Percentiles rank a stretch among this genome's conserved stretches.
Conservation (phyloP, 768 basidiomycete species). For the Amanita polypyramis region DNA sequence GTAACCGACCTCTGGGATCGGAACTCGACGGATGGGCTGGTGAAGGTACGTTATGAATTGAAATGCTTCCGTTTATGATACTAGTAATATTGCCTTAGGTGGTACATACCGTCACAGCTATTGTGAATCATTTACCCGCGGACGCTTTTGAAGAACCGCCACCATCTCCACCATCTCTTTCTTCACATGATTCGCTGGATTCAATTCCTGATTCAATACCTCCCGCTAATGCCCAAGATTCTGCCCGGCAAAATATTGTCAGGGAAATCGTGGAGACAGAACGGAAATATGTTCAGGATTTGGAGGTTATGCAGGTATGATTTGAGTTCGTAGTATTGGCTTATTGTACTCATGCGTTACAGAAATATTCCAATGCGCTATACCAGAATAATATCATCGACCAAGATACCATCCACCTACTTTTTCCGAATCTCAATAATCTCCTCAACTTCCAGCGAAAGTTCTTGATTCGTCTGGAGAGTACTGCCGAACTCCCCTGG, state of each 20-base stretch:
- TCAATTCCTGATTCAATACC: constrained; percentile 38
- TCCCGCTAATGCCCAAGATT: constrained; percentile 48
- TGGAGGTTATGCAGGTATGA: constrained; percentile 91
- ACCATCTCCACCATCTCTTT: constrained; percentile 44
- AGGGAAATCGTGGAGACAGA: constrained; percentile 92
- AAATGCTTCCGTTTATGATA: constrained; percentile 5
- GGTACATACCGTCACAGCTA: constrained; percentile 76
- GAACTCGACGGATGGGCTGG: constrained; percentile 87
- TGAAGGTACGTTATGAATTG: constrained; percentile 56
- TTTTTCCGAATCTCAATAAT: constrained; percentile 92
- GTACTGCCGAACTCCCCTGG: constrained; percentile 74
- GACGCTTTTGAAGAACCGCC: constrained; percentile 57
- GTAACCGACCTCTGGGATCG: constrained; percentile 87
- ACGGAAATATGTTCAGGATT: constrained; percentile 91
- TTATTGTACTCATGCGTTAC: constrained; percentile 13
- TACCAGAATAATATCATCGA: constrained; percentile 78
- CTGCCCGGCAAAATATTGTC: constrained; percentile 67
- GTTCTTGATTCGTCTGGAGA: constrained; percentile 85
- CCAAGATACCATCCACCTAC: constrained; percentile 89
- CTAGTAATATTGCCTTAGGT: constrained; percentile 46
- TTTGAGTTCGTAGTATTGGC: constrained; percentile 8
- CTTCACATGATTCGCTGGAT: constrained; percentile 51
- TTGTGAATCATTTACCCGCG: constrained; percentile 67
- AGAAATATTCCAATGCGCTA: constrained; percentile 87
- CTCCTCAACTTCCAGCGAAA: constrained; percentile 94